phyloP scores from a whole-genome alignment of 345 rosid species.

The Diplotaxis tenuifolia region DNA sequence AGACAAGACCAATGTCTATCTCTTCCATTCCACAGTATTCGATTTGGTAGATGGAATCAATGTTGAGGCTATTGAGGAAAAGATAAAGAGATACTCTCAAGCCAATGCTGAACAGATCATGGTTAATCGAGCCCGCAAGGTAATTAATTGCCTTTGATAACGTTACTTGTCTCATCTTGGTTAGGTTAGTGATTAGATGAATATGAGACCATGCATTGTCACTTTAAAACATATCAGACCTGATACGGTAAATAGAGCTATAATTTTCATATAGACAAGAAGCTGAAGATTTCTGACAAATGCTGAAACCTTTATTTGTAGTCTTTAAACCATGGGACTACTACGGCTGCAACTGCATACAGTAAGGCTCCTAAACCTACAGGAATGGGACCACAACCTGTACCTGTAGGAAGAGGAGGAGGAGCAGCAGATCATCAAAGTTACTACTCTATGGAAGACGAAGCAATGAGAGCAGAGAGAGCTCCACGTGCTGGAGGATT shows the following conservation, averaged over 20 bases:
- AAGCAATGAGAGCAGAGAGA: slow-evolving; percentile 77
- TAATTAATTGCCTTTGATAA: slow-evolving; percentile 33
- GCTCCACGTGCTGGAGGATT: slow-evolving; percentile 84
- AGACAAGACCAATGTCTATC: background rate
- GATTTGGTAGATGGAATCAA: slow-evolving; percentile 72
- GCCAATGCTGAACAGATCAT: slow-evolving; percentile 90
- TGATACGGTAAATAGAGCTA: slow-evolving; percentile 53
- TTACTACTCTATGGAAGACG: slow-evolving; percentile 58
- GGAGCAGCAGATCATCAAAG: slow-evolving; percentile 55
- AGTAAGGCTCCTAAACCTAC: slow-evolving; percentile 67
- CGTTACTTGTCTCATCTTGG: background rate
- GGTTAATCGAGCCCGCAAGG: slow-evolving; percentile 86
- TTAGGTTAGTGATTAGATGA: background rate
- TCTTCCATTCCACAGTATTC: slow-evolving; percentile 47
- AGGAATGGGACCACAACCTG: slow-evolving; percentile 75
- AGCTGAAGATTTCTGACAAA: background rate
- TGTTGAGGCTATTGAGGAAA: slow-evolving; percentile 70
- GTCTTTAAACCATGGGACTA: slow-evolving; percentile 50
- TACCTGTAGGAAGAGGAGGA: slow-evolving; percentile 54
- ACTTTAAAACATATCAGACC: too few relatives aligned
- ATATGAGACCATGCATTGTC: too few relatives aligned
- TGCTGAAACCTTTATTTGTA: slow-evolving; percentile 16
- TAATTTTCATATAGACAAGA: background rate
- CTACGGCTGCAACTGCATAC: slow-evolving; percentile 49
- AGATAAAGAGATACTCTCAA: slow-evolving; percentile 61